Evolutionary conservation across 1,139 yeast species (phyloP).

Genomic region (Candida tropicalis): DNA sequence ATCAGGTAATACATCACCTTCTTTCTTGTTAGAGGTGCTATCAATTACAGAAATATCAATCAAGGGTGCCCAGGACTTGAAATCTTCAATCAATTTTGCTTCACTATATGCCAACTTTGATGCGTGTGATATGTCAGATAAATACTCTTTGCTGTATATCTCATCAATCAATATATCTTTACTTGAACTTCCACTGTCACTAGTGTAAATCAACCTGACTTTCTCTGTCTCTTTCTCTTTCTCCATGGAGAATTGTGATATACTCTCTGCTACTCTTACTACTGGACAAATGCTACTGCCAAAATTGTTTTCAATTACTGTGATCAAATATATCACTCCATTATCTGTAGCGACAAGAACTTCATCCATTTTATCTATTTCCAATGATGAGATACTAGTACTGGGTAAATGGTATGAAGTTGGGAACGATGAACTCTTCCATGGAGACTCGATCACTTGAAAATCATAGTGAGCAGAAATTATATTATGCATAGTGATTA

Average conservation of each 20-base stretch:
- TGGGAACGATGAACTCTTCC: constrained; percentile 34
- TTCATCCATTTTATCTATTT: constrained; percentile 29
- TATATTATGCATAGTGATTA: constrained; percentile 45
- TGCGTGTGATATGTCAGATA: constrained; percentile 17
- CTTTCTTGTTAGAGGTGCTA: constrained; percentile 20
- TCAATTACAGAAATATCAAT: constrained; percentile 43
- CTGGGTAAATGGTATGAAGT: constrained; percentile 36
- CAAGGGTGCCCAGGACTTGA: constrained; percentile 54
- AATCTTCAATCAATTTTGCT: constrained; percentile 24
- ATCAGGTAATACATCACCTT: constrained; percentile 20
- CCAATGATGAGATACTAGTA: constrained; percentile 17
- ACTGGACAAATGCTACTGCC: constrained; percentile 22
- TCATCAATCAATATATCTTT: constrained; percentile 27
- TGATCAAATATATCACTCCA: constrained; percentile 41
- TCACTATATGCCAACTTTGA: constrained; percentile 16
- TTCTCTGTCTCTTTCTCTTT: constrained; percentile 14
- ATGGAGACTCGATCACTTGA: constrained; percentile 17
- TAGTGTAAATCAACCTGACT: constrained; percentile 32
- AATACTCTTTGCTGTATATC: constrained; percentile 16
- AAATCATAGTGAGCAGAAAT: constrained; percentile 50
- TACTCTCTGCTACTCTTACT: constrained; percentile 31
- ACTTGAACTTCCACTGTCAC: constrained; percentile 35
- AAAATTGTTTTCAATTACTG: constrained; percentile 18
- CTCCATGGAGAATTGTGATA: constrained; percentile 37
- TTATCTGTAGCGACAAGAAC: constrained; percentile 43